Base-by-base conservation (phyloP, 139 green algal genomes). In the Closterium sp. region DNA sequence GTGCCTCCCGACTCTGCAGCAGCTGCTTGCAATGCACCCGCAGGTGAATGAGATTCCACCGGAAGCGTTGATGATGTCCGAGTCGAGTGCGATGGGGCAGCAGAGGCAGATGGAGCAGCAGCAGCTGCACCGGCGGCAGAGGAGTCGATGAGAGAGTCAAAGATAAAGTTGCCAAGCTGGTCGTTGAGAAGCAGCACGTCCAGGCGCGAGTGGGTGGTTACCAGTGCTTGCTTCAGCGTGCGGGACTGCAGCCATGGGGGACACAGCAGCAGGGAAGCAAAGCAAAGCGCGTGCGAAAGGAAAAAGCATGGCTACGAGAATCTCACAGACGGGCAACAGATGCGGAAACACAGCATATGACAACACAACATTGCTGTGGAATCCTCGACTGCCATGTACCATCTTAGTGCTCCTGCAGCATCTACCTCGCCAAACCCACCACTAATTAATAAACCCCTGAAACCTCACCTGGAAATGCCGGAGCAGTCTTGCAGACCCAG, bases 401-500 rank as follows among this genome's bases (percentile, higher is more conserved):
- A 38, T 38, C 32, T 50, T 9, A 50, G 38, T 42, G 38, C 38
- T 50, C 38, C 38, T 50, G 38, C 38, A 50, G 38, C 38, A 50
- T 13, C 38, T 50, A 50, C n/a, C n/a, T n/a, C n/a, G n/a, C n/a
- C n/a, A n/a, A n/a, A n/a, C n/a, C n/a, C n/a, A n/a, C n/a, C n/a
- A n/a, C n/a, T n/a, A n/a, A n/a, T n/a, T n/a, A n/a, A n/a, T n/a
- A n/a, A n/a, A n/a, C n/a, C n/a, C n/a, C n/a, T n/a, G n/a, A n/a
- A n/a, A n/a, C 70, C 88, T 90, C 89, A 92, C 90, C 90, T 88
- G 38, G 73, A 92, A 90, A 19, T 92, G 34, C 2, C 79, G 90
- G 73, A 92, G 42, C 32, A 92, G 10, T 19, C 28, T 13, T 27
- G 73, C 86, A 45, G 90, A 31, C 50, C 90, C 90, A 42, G 90